These are phyloP conservation scores for Mycena venus DNA, from an alignment of 768 basidiomycete species.

Conservation along the genomic window DNA sequence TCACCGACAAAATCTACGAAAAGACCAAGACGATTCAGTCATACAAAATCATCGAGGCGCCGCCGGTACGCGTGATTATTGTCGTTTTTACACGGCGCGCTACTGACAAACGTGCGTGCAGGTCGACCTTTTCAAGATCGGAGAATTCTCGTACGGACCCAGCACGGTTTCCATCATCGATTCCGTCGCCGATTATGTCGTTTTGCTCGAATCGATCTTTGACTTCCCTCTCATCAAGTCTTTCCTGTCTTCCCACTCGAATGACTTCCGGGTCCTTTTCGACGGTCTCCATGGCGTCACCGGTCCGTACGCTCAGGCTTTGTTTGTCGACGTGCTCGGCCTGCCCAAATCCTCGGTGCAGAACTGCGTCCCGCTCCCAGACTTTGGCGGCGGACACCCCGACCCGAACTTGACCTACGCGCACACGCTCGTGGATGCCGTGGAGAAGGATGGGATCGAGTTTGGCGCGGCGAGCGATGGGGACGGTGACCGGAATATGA, in stretches of 20 bases:
- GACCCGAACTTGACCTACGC: slow-evolving; percentile 99
- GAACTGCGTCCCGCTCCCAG: slow-evolving; percentile 91
- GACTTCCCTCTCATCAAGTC: slow-evolving; percentile 93
- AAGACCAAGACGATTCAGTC: slow-evolving; percentile 87
- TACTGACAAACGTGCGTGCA: slow-evolving; percentile 44
- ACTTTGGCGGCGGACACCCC: slow-evolving; percentile 98
- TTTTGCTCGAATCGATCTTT: slow-evolving; percentile 89
- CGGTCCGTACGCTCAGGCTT: slow-evolving; percentile 93
- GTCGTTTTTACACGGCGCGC: slow-evolving; percentile 1
- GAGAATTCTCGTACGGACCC: slow-evolving; percentile 85
- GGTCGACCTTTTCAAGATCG: slow-evolving; percentile 89
- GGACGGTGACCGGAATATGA: slow-evolving; percentile 99
- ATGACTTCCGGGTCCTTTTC: slow-evolving; percentile 89
- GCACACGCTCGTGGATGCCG: slow-evolving; percentile 91
- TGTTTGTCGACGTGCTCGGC: slow-evolving; percentile 87
- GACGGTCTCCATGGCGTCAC: slow-evolving; percentile 98
- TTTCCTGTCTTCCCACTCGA: slow-evolving; percentile 80
- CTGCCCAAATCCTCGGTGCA: slow-evolving; percentile 87
- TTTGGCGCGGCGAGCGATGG: slow-evolving; percentile 99
- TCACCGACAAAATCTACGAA: slow-evolving; percentile 96
- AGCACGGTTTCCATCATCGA: slow-evolving; percentile 92
- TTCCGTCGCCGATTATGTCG: slow-evolving; percentile 91
- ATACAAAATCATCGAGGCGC: slow-evolving; percentile 88
- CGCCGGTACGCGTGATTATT: slow-evolving; percentile 66
- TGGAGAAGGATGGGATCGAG: slow-evolving; percentile 86